These are phyloP conservation scores for Fraxinus latifolia DNA, from an alignment of 305 asterid genomes.

Conservation along the genomic window DNA sequence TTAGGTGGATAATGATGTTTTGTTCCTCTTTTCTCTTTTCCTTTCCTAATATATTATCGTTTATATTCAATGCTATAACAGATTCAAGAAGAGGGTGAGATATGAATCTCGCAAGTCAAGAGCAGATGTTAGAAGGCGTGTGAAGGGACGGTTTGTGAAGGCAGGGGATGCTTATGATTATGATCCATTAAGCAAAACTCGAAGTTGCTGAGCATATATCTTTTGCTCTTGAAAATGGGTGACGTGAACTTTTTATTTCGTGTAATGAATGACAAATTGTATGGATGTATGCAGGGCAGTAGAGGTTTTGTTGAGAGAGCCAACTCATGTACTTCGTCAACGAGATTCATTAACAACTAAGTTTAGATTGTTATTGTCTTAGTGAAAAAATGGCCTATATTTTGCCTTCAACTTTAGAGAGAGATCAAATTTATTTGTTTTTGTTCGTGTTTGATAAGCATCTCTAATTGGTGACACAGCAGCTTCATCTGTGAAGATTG, in stretches of 20 bases:
- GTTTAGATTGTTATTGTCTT: background rate
- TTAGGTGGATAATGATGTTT: background rate
- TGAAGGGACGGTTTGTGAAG: slow-evolving; percentile 91
- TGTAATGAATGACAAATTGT: background rate
- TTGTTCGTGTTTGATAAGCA: background rate
- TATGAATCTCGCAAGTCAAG: slow-evolving; percentile 89
- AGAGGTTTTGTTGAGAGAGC: background rate
- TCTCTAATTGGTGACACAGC: background rate
- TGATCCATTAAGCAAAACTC: slow-evolving; percentile 65
- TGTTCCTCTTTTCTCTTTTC: background rate
- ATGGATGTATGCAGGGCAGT: background rate
- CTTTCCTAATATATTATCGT: background rate
- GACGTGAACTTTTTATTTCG: background rate
- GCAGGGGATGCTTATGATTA: slow-evolving; percentile 93
- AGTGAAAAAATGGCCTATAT: background rate
- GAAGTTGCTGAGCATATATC: slow-evolving; percentile 46
- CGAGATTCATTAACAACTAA: background rate
- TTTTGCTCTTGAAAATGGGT: background rate
- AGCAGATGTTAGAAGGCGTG: slow-evolving; percentile 88
- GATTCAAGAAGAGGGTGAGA: slow-evolving; percentile 88
- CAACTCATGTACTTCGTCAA: background rate
- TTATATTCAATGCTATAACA: slow-evolving; percentile 22
- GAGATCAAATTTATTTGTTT: background rate
- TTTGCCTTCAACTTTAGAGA: background rate
- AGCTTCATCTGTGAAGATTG: background rate